phyloP scores from a whole-genome alignment of 495 filamentous ascomycete genomes.

The Arthonia radiata region DNA sequence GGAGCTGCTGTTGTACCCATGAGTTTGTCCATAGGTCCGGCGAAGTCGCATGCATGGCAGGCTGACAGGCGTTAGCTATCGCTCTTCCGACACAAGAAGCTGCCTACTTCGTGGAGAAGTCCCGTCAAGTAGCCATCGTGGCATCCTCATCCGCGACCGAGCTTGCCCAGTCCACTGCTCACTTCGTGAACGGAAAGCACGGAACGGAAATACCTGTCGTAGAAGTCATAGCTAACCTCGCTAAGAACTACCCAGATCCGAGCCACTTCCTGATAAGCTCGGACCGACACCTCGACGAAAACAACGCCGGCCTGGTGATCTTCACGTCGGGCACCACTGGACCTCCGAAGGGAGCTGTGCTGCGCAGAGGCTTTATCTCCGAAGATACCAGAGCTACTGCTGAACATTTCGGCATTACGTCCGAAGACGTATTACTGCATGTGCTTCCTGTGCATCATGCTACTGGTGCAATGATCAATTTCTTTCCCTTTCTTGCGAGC shows the following conservation, averaged over 20 bases:
- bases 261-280: slow-evolving; percentile 11
- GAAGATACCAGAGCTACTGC: slow-evolving; percentile 12
- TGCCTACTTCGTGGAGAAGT: slow-evolving; percentile 17
- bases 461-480: slow-evolving; percentile 21
- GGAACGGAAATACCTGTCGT: slow-evolving; percentile 7
- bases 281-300: slow-evolving; percentile 11
- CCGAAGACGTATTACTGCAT: slow-evolving; percentile 14
- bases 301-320: slow-evolving; percentile 8
- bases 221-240: slow-evolving; percentile 8
- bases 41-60: no score
- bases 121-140: slow-evolving; percentile 8
- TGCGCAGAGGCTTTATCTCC: slow-evolving; percentile 13
- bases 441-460: slow-evolving; percentile 24
- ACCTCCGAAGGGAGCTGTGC: slow-evolving; percentile 16
- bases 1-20: slow-evolving; percentile 18
- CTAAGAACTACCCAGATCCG: slow-evolving; percentile 4
- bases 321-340: slow-evolving; percentile 17
- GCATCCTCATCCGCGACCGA: slow-evolving; percentile 6
- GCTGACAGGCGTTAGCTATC: no score
- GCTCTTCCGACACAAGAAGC: slow-evolving; percentile 19
- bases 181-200: slow-evolving; percentile 2
- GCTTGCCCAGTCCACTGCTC: slow-evolving; percentile 9
- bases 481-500: slow-evolving; percentile 19
- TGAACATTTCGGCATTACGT: slow-evolving; percentile 12
- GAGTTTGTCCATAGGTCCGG: no score